Evolutionary conservation across 177 flowering plant genomes (phyloP), one percentile per base, ranked within the genome.

Genomic region (Vitis hybrid): DNA sequence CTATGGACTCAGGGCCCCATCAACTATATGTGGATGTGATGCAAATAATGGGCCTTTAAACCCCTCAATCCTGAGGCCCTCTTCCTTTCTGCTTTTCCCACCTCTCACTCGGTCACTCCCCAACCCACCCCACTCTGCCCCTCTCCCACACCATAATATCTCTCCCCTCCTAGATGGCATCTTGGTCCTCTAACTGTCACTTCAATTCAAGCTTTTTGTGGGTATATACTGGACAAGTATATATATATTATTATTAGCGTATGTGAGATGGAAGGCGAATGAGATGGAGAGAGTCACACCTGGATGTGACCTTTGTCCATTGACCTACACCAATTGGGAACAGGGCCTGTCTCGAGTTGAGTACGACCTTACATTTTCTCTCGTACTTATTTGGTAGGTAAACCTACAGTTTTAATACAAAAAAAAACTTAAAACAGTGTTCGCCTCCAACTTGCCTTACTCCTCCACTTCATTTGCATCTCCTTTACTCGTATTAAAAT

Each of bases 1-100:
- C 7, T 39, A 39, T 29, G 55, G 67, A 31, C 50, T 22, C 29
- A 39, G 29, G 45, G 50, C 12, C 63, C 63, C 22, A 9, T 5
- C n/a, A 34, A 9, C 19, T 62, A 45, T 45, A 6, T 54, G 67
- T 70, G 67, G 73, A 6, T 54, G 67, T 70, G 67, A 67, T 63
- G 34, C 12, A 39, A 69, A 22, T 26, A 8, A 29, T 39, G 26
- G 65, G 59, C 29, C 61, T 63, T 14, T 39, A 4, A 12, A 20
- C 7, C 26, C n/a, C 34, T 16, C 12, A 63, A 39, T 57, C 48
- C 15, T 22, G 67, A 70, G 72, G 73, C 50, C 62, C 62, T 29
- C 18, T 52, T 20, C 14, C 8, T 26, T 18, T 18, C 52, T 53
- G 72, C 61, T n/a, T 61, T 51, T 22, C 53, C 53, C 50, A 31